Evolutionary conservation across 1,284 basidiomycete species (phyloP), one percentile per base, ranked within the genome.

Genomic region (Bondarzewia mesenterica): DNA sequence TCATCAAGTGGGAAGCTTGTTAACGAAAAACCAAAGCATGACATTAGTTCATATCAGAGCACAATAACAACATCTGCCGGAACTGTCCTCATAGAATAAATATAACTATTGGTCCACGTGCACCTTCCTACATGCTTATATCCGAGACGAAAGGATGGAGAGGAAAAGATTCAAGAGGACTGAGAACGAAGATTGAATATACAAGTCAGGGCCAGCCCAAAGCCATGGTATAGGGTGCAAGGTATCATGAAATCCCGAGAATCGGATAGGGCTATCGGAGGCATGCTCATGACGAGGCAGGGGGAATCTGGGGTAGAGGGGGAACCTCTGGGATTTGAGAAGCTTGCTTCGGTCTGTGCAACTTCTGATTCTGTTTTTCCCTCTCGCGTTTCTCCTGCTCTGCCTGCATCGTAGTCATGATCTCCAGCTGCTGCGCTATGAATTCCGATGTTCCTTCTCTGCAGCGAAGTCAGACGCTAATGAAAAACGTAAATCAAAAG

Each of bases 401-500:
- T 1, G 78, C 80, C 58, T 85, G 84, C 73, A 89, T 79, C 26
- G 78, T 75, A 25, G 73, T 71, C 72, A 85, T 81, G 38, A 89
- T 87, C 56, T 86, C 80, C 56, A 93, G 67, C 56, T 95, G 93
- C 60, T 93, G 90, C 1, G 85, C 77, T 54, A 96, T 84, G 63
- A 96, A 96, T 50, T 95, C 93, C 29, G 81, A 79, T 7, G 92
- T 93, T 25, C 83, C 81, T 15, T 83, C 74, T 58, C 90, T 90
- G 60, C 42, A 50, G 38, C 5, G 1, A n/a, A 39, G 8, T n/a
- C 12, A 41, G 7, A 15, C 16, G 20, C 2, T 7, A 20, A 41
- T 12, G 14, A 14, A 7, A 23, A 16, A 21, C 29, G 50, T 7
- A 43, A 38, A 16, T 44, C n/a, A 40, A 32, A 55, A 20, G 4